phyloP scores from a whole-genome alignment of 192 early-diverging fungal genomes.

The Gonapodya prolifera region DNA sequence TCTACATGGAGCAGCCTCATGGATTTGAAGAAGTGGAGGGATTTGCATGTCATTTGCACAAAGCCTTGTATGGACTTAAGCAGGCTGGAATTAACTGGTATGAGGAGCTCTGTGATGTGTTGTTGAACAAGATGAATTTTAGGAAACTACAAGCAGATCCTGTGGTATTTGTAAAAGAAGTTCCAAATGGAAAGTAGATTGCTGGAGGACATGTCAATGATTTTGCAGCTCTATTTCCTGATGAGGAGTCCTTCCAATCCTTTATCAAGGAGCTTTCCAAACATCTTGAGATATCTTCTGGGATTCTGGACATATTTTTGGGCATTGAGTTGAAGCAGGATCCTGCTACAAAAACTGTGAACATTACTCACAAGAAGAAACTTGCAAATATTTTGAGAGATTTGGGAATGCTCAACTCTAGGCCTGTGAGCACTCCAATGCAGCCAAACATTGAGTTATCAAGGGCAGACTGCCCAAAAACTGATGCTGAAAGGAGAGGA shows the following conservation, averaged over 20 bases:
- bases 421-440: not conserved
- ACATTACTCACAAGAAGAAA: not conserved
- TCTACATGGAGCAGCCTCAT: not conserved
- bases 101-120: not conserved
- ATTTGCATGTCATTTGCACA: not conserved
- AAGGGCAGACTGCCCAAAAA: not conserved
- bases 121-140: not conserved
- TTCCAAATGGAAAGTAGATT: not conserved
- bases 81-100: not conserved
- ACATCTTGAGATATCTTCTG: not conserved
- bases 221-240: not conserved
- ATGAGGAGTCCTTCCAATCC: not conserved
- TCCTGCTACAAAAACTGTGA: not conserved
- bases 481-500: not conserved
- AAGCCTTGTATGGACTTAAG: not conserved
- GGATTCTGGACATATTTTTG: not conserved
- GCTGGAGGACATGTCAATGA: not conserved
- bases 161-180: not conserved
- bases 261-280: not conserved
- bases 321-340: not conserved
- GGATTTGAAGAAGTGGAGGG: not conserved
- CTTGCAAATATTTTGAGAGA: not conserved
- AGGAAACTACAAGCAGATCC: not conserved
- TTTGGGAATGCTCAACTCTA: not conserved
- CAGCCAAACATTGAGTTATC: not conserved